phyloP scores from a whole-genome alignment of 306 rosid genomes.

The Malus sylvestris region DNA sequence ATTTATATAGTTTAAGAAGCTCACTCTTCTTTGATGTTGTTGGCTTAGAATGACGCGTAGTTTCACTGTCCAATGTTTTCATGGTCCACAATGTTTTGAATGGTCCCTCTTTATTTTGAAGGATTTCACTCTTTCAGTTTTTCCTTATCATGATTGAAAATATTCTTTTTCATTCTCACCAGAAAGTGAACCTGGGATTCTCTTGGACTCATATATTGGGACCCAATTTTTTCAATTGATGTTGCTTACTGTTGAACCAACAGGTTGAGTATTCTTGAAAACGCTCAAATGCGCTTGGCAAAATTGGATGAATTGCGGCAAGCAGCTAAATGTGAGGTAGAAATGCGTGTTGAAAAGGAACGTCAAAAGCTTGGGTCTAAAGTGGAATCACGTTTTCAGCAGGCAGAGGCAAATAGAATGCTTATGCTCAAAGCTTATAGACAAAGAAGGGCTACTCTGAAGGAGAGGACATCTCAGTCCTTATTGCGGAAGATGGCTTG shows the following conservation, averaged over 20 bases:
- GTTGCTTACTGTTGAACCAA: constrained; percentile 23
- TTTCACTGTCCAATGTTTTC: background rate
- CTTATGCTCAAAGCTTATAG: constrained; percentile 67
- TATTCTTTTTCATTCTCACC: background rate
- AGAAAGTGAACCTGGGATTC: background rate
- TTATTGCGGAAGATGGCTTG: constrained; percentile 67
- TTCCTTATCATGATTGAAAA: background rate
- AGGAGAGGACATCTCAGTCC: constrained; percentile 83
- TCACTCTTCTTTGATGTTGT: background rate
- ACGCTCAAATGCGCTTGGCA: constrained; percentile 80
- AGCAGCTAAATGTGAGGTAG: constrained; percentile 77
- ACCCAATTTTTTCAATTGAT: background rate
- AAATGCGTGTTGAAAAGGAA: constrained; percentile 62
- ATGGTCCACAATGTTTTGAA: background rate
- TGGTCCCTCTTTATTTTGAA: background rate
- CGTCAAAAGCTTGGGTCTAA: constrained; percentile 63
- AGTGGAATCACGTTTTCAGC: constrained; percentile 80
- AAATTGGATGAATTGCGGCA: constrained; percentile 77
- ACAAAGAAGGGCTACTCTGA: constrained; percentile 78
- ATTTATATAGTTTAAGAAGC: background rate
- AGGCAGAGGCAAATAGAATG: constrained; percentile 87
- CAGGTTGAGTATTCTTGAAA: constrained; percentile 74
- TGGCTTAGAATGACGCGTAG: background rate
- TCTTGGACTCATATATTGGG: background rate
- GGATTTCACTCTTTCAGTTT: background rate